Evolutionary conservation across 2,329 filamentous ascomycete species (phyloP).

Genomic region (Fusarium sp.): DNA sequence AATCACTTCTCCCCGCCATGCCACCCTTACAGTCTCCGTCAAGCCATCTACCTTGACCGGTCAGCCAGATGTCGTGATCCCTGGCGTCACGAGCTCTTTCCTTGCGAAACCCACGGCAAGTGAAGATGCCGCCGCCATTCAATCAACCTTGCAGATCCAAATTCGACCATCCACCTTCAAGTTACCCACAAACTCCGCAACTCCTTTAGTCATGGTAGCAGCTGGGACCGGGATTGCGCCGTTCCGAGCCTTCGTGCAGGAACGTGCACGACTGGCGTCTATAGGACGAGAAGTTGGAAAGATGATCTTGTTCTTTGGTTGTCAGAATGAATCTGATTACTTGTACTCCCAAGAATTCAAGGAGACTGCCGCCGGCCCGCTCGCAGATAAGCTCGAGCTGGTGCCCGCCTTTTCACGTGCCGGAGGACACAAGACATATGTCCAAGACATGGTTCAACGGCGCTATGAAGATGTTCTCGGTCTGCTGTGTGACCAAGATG

Average conservation of each 20-base stretch:
- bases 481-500: not conserved
- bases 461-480: not conserved
- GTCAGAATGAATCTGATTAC: not conserved
- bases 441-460: not conserved
- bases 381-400: not conserved
- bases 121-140: not conserved
- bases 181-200: not conserved
- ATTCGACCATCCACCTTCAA: not conserved
- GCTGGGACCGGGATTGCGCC: not conserved
- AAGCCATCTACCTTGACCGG: conserved; percentile 14
- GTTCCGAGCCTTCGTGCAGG: not conserved
- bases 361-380: not conserved
- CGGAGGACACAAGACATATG: not conserved
- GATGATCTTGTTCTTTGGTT: conserved; percentile 1
- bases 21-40: conserved; percentile 11
- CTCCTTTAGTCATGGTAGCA: not conserved
- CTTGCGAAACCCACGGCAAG: not conserved
- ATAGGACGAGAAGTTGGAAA: not conserved
- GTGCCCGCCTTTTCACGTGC: not conserved
- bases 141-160: not conserved
- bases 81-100: conserved; percentile 20
- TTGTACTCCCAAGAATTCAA: conserved; percentile 3
- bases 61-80: not conserved
- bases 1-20: not conserved
- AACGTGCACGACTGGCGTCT: not conserved